A percentile compares a stretch with the other conserved stretches of the same genome.
phyloP scores from a whole-genome alignment of 176 grass and related monocot genomes.

The Avena sativa region DNA sequence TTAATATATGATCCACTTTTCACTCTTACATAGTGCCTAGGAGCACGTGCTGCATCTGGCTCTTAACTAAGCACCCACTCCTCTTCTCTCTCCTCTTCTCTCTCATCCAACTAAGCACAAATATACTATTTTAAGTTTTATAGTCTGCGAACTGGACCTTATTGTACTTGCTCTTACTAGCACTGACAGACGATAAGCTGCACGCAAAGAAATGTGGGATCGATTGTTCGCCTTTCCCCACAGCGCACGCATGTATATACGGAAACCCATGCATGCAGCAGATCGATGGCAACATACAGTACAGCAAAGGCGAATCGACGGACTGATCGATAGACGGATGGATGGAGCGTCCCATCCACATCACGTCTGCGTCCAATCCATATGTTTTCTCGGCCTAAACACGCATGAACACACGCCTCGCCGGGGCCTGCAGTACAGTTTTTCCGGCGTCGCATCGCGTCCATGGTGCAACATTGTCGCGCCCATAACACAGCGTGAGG shows the following conservation, averaged over 20 bases:
- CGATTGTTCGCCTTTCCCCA: background rate
- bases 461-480: background rate
- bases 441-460: background rate
- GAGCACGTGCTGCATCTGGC: no score
- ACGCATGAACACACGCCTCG: background rate
- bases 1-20: no score
- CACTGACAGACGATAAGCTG: background rate
- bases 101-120: no score
- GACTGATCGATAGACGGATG: background rate
- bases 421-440: background rate
- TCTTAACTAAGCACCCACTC: no score
- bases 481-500: background rate
- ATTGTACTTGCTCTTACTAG: no score
- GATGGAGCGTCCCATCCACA: background rate
- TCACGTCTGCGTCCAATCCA: background rate
- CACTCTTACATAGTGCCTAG: no score
- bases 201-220: background rate
- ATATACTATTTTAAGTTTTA: no score
- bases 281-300: background rate
- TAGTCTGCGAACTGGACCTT: no score
- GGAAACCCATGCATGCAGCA: constrained; percentile 24
- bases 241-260: background rate
- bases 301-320: background rate
- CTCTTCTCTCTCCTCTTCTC: no score
- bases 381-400: background rate